Evolutionary conservation across 2,329 filamentous ascomycete species (phyloP).

Genomic region (Colletotrichum filicis): DNA sequence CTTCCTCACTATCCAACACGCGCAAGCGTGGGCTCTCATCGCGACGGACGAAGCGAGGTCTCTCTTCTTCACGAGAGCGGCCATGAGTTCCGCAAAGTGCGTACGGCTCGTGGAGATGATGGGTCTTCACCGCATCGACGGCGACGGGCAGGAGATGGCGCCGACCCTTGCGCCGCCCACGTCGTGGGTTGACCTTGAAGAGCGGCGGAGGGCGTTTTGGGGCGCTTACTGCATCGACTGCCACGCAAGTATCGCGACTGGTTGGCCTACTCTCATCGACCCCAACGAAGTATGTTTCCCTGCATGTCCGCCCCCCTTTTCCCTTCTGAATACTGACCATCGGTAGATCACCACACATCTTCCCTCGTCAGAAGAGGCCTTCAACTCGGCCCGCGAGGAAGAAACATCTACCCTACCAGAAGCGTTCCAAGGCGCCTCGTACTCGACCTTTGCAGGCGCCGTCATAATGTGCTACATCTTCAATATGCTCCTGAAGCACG

Average conservation of each 20-base stretch:
- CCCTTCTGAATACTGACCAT: neutral
- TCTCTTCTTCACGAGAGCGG: conserved; percentile 87
- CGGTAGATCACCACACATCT: conserved; percentile 79
- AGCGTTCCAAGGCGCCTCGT: conserved; percentile 68
- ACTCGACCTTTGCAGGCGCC: conserved; percentile 79
- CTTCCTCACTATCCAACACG: conserved; percentile 82
- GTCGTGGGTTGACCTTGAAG: conserved; percentile 82
- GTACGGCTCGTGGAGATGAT: conserved; percentile 83
- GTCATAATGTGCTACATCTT: conserved; percentile 82
- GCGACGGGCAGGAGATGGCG: conserved; percentile 72
- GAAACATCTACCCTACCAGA: conserved; percentile 72
- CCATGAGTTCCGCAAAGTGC: conserved; percentile 80
- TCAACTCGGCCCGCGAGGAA: conserved; percentile 72
- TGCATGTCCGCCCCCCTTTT: neutral
- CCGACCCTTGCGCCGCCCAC: conserved; percentile 78
- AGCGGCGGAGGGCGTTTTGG: conserved; percentile 89
- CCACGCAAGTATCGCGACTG: conserved; percentile 88
- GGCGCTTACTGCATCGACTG: conserved; percentile 83
- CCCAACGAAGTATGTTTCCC: conserved; percentile 65
- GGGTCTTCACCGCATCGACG: conserved; percentile 83
- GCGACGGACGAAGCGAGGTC: conserved; percentile 84
- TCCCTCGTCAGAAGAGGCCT: conserved; percentile 83
- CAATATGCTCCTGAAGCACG: conserved; percentile 82
- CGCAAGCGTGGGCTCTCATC: conserved; percentile 83
- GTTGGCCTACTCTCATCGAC: conserved; percentile 87